Evolutionary conservation across 164 flowering plant species (phyloP), one percentile per base, ranked within the genome.

Genomic region (Piper betle): DNA sequence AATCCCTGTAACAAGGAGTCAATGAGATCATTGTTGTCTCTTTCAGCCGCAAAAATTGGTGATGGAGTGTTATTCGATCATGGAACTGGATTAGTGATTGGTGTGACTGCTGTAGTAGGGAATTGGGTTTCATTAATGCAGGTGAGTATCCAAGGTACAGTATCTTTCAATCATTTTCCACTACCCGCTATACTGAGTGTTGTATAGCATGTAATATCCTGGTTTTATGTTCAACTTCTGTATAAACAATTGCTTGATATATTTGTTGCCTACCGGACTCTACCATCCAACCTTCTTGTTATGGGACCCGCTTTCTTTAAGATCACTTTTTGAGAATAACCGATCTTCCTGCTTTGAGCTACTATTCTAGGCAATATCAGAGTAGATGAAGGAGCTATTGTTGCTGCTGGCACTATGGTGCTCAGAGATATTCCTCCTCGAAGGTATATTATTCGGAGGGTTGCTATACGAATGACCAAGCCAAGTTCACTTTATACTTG

Each of bases 91-190:
- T 81, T 91, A 19, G 97, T 91, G 62, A 79, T 91, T 71, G 96
- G 97, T n/a, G 97, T 87, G 75, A 91, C 97, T 66, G 89, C 97
- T 59, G 85, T 86, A 60, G 67, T 91, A 53, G 97, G 91, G 69
- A 81, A 86, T 68, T 71, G 79, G 67, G 97, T 90, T 63, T 90
- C 97, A 41, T 48, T 90, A 58, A 84, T 90, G 97, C 97, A 90
- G 83, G 97, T 78, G 33, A 25, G 33, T 25, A 25, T 25, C 33
- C 33, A 25, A 25, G 33, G 33, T 25, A 25, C 69, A 43, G 66
- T 56, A 46, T 46, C 1, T 46, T 46, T 46, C 15, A 10, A 2
- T 15, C 15, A 9, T 46, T 46, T 46, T 6, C 12, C 50, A 46
- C 0, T 6, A 15, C 11, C 10, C 33, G 33, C 33, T 25, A 25